Percentiles rank a stretch among this genome's conserved stretches.
phyloP scores from a whole-genome alignment of 129 eudicot species.

The Flaveria linearis region DNA sequence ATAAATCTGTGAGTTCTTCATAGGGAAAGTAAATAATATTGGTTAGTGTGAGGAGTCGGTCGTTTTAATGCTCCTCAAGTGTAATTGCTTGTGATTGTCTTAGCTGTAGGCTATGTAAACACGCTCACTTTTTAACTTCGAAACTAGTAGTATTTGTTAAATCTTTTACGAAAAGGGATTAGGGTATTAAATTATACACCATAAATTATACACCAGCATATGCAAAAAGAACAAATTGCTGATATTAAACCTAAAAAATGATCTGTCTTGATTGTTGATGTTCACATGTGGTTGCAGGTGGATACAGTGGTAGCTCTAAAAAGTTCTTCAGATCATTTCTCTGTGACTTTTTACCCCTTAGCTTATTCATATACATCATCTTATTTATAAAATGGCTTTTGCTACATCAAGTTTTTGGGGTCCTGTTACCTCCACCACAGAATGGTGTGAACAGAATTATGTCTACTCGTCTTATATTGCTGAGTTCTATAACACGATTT shows the following conservation, averaged over 20 bases:
- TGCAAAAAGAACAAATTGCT: background rate
- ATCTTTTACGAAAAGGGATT: background rate
- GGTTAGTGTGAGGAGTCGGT: background rate
- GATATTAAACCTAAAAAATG: background rate
- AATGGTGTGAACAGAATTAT: conserved; percentile 65
- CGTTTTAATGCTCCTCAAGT: background rate
- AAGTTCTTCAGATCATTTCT: background rate
- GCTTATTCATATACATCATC: too few species aligned
- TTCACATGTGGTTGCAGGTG: conserved; percentile 13
- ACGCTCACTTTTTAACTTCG: background rate
- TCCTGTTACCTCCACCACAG: conserved; percentile 65
- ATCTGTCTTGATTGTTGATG: background rate
- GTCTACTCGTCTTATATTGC: conserved; percentile 63
- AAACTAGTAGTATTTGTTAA: conserved; percentile 14
- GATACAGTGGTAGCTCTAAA: background rate
- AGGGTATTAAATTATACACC: background rate
- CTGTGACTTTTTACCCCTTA: background rate
- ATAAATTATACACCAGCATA: background rate
- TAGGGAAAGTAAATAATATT: background rate
- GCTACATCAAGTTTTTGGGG: conserved; percentile 77
- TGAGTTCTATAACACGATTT: conserved; percentile 67
- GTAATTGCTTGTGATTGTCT: background rate
- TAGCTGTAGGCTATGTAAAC: background rate
- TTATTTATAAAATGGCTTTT: conserved; percentile 46
- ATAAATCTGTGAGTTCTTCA: background rate